Base-by-base conservation (phyloP, 1,139 yeast species). In the Taiozyma sp. region DNA sequence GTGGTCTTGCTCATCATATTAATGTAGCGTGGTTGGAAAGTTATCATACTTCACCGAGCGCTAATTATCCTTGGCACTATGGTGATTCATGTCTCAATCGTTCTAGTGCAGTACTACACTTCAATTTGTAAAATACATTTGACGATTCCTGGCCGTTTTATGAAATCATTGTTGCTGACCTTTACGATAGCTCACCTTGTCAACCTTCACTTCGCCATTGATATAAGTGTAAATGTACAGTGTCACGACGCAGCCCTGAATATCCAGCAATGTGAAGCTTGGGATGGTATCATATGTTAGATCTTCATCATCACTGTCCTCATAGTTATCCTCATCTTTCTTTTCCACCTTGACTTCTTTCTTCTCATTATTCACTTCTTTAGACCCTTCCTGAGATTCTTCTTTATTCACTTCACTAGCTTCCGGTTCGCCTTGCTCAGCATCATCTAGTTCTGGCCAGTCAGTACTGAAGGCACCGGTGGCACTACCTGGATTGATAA, bases 401-500 rank as follows among this genome's bases (percentile, higher is more conserved):
- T 56, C 58, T n/a, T 56, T 62, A 1, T 8, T 34, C 16, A 48
- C 47, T 4, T 46, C 43, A 12, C 54, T 58, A 10, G 44, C 53
- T n/a, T 48, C 66, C 27, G 56, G 63, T 9, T 61, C 66, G 2
- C 50, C 57, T 14, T 47, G 54, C 8, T 53, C 58, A 5, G 56
- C 59, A 1, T 54, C 59, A 1, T 69, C 73, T 9, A 61, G 70
- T 27, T 71, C 80, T 24, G 81, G 76, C 67, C 83, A 75, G 54
- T 79, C 82, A 48, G 83, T 77, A 47, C 78, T 78, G 60, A 79
- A 81, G 0, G 97, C 97, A 14, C 99, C 99, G 0, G 98, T 91
- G 44, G 96, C 96, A 65, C 96, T 87, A 0, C 99, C 99, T 0
- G 99, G 99, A 66, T 90, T 92, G 28, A 93, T 78, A 64, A 93